Evolutionary conservation across 1,284 basidiomycete genomes (phyloP), one percentile per base, ranked within the genome.

Genomic region (Boletus albobrunnescens): DNA sequence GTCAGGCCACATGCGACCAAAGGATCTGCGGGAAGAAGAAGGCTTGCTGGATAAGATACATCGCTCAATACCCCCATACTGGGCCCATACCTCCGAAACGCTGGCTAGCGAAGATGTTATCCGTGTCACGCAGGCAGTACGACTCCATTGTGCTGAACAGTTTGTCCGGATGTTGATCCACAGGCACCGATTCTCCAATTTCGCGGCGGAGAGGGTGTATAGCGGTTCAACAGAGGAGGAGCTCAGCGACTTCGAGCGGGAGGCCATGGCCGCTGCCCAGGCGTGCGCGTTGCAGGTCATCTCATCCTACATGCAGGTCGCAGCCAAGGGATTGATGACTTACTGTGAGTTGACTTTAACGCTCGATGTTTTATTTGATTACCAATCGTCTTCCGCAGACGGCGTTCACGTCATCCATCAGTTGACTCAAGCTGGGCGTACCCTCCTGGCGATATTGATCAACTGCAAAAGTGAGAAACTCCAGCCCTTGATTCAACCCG

Each of bases 371-470:
- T n/a, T 36, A 41, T 47, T 41, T 30, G 36, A 54, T 53, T 41
- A 44, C 47, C 37, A 14, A 54, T 51, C 38, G 52, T 47, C 47
- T 44, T 47, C 42, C 20, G 43, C 56, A 92, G 89, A 91, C 64
- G 91, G 91, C 5, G 91, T 94, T 1, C 91, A 94, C 64, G 91
- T 94, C 50, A 94, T 94, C 39, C 91, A 94, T 62, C 91, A 94
- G 65, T 73, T 94, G 42, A 93, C 91, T 1, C 91, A 93, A 60
- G 91, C 91, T n/a, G 91, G 91, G 5, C 80, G 91, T 38, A 92
- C 91, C 1, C 74, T 94, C 11, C 81, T 94, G 42, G 89, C 90
- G 13, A 80, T 93, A 51, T 72, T 94, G 16, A 73, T 94, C 38
- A 90, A 90, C 60, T 87, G 84, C 66, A 84, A 85, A 57, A 76